Conservation (phyloP, 2,329 filamentous ascomycete species). For the Colletotrichum agaves region DNA sequence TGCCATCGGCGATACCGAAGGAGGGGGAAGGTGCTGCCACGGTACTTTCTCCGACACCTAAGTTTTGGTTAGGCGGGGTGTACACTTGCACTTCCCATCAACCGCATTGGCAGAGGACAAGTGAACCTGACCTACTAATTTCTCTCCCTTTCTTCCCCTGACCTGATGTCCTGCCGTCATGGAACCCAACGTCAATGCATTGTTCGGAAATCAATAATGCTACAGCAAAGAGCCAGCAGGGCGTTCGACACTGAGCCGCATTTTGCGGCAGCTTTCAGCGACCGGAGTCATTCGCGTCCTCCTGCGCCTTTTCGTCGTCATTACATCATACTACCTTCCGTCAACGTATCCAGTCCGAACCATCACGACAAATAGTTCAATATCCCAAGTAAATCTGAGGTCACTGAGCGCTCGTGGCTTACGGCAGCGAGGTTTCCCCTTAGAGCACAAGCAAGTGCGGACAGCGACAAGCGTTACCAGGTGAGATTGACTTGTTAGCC, state of each 20-base stretch:
- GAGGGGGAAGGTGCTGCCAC: background rate
- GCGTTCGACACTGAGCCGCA: background rate
- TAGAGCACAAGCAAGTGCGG: no score
- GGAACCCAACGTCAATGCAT: constrained; percentile 1
- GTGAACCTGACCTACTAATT: constrained; percentile 3
- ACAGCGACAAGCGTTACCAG: no score
- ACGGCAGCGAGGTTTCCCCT: no score
- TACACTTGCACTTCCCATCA: background rate
- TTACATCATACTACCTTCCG: background rate
- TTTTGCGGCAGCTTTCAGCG: background rate
- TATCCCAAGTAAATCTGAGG: no score
- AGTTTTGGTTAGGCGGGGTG: background rate
- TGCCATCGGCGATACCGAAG: constrained; percentile 21
- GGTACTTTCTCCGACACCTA: background rate
- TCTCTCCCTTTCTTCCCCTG: constrained; percentile 4
- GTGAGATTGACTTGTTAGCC: no score
- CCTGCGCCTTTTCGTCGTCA: background rate
- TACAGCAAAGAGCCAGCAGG: background rate
- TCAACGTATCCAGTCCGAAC: background rate
- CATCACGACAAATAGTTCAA: no score
- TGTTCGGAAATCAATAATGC: background rate
- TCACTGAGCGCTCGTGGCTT: no score
- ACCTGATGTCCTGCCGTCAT: background rate
- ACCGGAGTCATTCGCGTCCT: background rate
- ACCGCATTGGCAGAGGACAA: background rate